Percentiles rank a stretch among this genome's conserved stretches.
These are phyloP conservation scores for Vigna radiata DNA, from an alignment of 306 rosid genomes.

Conservation along the genomic window DNA sequence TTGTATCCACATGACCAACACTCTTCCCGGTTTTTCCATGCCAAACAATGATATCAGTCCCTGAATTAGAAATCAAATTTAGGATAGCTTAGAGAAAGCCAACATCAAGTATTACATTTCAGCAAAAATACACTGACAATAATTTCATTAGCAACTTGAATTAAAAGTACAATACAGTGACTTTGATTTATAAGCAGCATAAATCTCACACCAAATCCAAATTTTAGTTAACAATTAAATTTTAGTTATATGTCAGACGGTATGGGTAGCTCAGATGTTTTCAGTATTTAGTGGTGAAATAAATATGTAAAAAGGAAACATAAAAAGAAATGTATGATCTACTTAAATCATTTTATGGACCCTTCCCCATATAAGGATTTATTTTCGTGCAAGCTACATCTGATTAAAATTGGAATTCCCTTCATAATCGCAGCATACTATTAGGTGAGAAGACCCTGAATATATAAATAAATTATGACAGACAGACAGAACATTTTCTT, in stretches of 20 bases:
- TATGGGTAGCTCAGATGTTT: conserved; percentile 7
- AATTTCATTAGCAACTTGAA: conserved; percentile 19
- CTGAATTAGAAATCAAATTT: conserved; percentile 57
- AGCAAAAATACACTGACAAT: not conserved
- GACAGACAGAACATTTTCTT: not conserved
- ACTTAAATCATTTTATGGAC: conserved; percentile 32
- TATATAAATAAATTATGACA: conserved; percentile 17
- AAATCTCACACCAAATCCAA: conserved; percentile 2
- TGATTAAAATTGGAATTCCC: conserved; percentile 28
- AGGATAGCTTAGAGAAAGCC: conserved; percentile 32
- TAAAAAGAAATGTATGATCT: conserved; percentile 13
- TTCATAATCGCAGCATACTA: conserved; percentile 26
- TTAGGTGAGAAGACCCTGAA: conserved; percentile 32
- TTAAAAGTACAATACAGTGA: conserved; percentile 30
- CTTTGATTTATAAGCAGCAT: conserved; percentile 12
- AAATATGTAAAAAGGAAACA: conserved; percentile 18
- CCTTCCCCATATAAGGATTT: conserved; percentile 20
- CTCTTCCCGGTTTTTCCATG: conserved; percentile 93
- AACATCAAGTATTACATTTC: conserved; percentile 23
- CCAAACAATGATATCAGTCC: conserved; percentile 93
- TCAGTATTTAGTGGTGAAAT: conserved; percentile 14
- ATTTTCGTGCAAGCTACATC: conserved; percentile 23
- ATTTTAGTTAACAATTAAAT: not conserved
- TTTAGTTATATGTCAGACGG: conserved; percentile 17
- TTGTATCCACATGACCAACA: conserved; percentile 91